Evolutionary conservation across 805 yeast genomes (phyloP).

Genomic region (Kluyveromyces lactis): DNA sequence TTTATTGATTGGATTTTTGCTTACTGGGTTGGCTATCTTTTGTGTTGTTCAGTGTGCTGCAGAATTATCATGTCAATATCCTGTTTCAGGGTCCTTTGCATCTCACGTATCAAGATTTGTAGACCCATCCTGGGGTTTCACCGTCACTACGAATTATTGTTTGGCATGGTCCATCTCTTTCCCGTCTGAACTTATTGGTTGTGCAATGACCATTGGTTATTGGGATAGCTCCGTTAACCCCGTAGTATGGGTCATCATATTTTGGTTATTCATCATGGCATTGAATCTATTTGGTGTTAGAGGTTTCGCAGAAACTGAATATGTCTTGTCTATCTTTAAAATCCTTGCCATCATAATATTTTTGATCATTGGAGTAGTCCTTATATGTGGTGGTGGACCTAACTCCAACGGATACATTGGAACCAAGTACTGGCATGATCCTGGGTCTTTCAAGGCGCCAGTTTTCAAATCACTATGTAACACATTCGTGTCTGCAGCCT

Average conservation of each 20-base stretch:
- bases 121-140: conserved; percentile 54
- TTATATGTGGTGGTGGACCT: conserved; percentile 42
- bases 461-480: conserved; percentile 43
- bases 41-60: conserved; percentile 55
- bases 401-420: conserved; percentile 35
- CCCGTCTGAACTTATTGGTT: conserved; percentile 45
- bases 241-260: conserved; percentile 40
- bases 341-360: conserved; percentile 43
- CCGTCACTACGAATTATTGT: conserved; percentile 49
- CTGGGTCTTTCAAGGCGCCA: conserved; percentile 54
- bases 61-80: conserved; percentile 51
- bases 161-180: conserved; percentile 42
- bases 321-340: conserved; percentile 39
- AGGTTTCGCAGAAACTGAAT: conserved; percentile 48
- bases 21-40: conserved; percentile 48
- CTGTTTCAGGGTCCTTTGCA: conserved; percentile 57
- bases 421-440: conserved; percentile 38
- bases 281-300: conserved; percentile 47
- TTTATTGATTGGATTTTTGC: conserved; percentile 42
- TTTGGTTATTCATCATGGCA: conserved; percentile 37
- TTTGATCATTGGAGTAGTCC: conserved; percentile 43
- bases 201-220: conserved; percentile 42
- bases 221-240: conserved; percentile 40
- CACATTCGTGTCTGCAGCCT: conserved; percentile 47
- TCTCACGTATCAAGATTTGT: conserved; percentile 49